Percentiles rank a stretch among this genome's conserved stretches.
phyloP scores from a whole-genome alignment of 176 grass and related monocot genomes.

The Avena insularis region DNA sequence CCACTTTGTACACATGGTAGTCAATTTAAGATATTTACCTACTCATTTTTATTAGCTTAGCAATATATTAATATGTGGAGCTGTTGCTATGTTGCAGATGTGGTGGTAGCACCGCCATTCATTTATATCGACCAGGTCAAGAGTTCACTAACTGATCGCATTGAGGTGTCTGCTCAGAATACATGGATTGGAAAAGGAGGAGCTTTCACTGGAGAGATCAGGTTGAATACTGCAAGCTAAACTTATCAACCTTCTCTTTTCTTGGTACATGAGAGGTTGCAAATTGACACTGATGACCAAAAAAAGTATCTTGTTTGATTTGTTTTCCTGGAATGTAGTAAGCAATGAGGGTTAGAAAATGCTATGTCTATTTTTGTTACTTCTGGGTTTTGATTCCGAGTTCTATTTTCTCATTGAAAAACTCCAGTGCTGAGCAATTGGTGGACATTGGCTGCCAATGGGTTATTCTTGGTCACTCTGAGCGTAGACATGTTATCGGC shows the following conservation, averaged over 20 bases:
- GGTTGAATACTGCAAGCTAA: constrained; percentile 44
- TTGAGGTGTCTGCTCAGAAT: constrained; percentile 95
- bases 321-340: constrained; percentile 8
- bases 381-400: constrained; percentile 22
- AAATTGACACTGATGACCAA: not conserved
- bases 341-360: not conserved
- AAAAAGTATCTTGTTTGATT: not conserved
- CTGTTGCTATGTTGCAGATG: constrained; percentile 69
- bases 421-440: constrained; percentile 83
- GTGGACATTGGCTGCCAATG: constrained; percentile 90
- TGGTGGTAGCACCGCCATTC: constrained; percentile 94
- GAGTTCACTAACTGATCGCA: constrained; percentile 65
- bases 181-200: constrained; percentile 92
- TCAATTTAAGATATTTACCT: not conserved
- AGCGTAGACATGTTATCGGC: constrained; percentile 86
- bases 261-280: not conserved
- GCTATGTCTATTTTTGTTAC: not conserved
- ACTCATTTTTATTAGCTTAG: not conserved
- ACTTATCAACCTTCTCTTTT: constrained; percentile 1
- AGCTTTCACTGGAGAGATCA: constrained; percentile 98
- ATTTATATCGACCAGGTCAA: constrained; percentile 92
- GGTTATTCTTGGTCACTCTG: constrained; percentile 98
- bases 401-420: constrained; percentile 26
- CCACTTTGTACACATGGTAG: too few species aligned
- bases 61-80: constrained; percentile 31